Conservation (phyloP, 2,329 filamentous ascomycete genomes). For the Sclerotinia minor region DNA sequence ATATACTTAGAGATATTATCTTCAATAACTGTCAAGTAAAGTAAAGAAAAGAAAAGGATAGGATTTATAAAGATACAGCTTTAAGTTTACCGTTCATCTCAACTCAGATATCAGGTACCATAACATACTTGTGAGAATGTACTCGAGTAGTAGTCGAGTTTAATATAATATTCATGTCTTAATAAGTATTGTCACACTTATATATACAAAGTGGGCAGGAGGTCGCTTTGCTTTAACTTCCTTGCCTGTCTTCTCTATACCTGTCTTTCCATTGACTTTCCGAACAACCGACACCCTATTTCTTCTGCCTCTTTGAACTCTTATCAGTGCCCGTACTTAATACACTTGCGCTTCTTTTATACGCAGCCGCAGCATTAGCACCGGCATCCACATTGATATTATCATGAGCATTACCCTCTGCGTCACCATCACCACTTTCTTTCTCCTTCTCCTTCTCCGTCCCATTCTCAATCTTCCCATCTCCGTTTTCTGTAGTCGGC, state of each 20-base stretch:
- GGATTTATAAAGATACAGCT: no score
- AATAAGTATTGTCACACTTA: background rate
- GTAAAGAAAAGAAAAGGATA: no score
- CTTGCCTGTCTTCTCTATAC: background rate
- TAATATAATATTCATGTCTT: background rate
- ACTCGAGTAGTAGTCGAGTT: background rate
- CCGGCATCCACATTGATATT: background rate
- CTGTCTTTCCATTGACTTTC: no score
- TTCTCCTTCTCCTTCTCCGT: background rate
- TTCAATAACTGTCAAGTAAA: no score
- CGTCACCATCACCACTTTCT: slow-evolving; percentile 34
- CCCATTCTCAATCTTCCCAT: background rate
- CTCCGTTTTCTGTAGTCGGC: background rate
- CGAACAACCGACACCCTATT: slow-evolving; percentile 34
- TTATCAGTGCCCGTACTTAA: slow-evolving; percentile 68
- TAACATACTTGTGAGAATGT: no score
- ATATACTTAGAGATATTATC: no score
- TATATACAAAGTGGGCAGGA: slow-evolving; percentile 3
- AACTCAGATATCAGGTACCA: no score
- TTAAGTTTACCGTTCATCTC: no score
- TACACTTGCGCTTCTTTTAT: slow-evolving; percentile 83
- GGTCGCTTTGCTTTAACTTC: background rate
- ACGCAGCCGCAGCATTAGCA: slow-evolving; percentile 36
- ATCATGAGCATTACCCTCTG: slow-evolving; percentile 46
- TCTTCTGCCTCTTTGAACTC: slow-evolving; percentile 52